Evolutionary conservation across 2,329 filamentous ascomycete species (phyloP).

Genomic region (Pezicula radicicola): DNA sequence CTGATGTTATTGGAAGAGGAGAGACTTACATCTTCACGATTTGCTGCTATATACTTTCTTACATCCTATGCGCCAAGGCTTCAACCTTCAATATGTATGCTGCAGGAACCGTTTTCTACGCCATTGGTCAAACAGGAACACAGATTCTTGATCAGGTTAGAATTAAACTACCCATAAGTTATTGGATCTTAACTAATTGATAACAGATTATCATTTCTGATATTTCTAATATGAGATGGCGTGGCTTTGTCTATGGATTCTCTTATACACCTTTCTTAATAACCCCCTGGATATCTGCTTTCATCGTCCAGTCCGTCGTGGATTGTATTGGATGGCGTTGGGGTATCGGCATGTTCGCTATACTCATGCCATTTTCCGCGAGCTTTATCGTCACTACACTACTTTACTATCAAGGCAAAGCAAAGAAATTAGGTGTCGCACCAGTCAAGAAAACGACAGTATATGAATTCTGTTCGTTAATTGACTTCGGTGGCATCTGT

Average conservation of each 20-base stretch:
- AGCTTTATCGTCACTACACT: conserved; percentile 46
- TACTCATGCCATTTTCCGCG: conserved; percentile 50
- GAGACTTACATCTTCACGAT: conserved; percentile 56
- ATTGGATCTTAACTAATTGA: conserved; percentile 57
- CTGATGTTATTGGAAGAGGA: conserved; percentile 60
- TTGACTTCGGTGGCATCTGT: conserved; percentile 39
- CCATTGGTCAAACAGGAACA: background rate
- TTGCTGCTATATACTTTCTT: conserved; percentile 50
- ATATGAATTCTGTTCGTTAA: conserved; percentile 33
- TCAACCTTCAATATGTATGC: conserved; percentile 49
- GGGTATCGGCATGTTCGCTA: conserved; percentile 55
- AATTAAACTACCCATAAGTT: conserved; percentile 40
- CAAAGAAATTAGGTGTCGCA: conserved; percentile 41
- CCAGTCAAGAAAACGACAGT: conserved; percentile 22
- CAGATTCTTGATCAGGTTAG: background rate
- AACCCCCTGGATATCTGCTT: conserved; percentile 53
- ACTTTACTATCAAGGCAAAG: conserved; percentile 45
- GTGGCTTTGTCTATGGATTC: conserved; percentile 47
- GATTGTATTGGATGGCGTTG: conserved; percentile 47
- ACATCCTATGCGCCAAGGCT: conserved; percentile 54
- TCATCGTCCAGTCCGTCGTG: conserved; percentile 42
- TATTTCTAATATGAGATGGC: conserved; percentile 49
- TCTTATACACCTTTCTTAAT: conserved; percentile 50
- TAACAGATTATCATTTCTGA: conserved; percentile 60
- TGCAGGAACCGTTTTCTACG: conserved; percentile 54